These are phyloP conservation scores for Cladosporium sphaerospermum DNA, from an alignment of 2,329 filamentous ascomycete genomes.

Conservation along the genomic window DNA sequence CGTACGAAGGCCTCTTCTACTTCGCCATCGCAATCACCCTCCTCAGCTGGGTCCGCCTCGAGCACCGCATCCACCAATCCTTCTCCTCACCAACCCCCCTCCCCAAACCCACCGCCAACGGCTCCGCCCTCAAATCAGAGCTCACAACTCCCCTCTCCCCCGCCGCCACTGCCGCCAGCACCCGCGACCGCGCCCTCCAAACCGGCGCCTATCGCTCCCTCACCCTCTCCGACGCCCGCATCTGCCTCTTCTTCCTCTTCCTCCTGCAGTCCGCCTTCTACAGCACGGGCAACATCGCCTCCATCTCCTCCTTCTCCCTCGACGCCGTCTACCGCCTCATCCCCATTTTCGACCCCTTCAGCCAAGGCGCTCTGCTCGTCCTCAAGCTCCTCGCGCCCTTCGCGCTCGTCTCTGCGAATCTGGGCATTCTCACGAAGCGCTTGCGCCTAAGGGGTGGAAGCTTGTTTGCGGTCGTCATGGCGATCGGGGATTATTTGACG, in stretches of 20 bases:
- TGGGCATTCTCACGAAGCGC: conserved; percentile 84
- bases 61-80: conserved; percentile 62
- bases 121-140: conserved; percentile 14
- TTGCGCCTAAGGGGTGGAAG: conserved; percentile 80
- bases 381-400: conserved; percentile 92
- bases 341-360: conserved; percentile 89
- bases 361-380: conserved; percentile 77
- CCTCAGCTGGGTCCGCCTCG: conserved; percentile 84
- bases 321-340: conserved; percentile 83
- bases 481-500: conserved; percentile 82
- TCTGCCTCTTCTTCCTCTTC: conserved; percentile 91
- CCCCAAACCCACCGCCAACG: conserved; percentile 18
- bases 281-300: conserved; percentile 92
- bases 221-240: conserved; percentile 74
- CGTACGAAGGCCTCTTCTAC: conserved; percentile 95
- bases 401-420: conserved; percentile 80
- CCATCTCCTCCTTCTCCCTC: conserved; percentile 84
- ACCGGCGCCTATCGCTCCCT: conserved; percentile 56
- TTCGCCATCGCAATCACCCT: conserved; percentile 78
- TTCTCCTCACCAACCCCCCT: conserved; percentile 14
- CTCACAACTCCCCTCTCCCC: conserved; percentile 28
- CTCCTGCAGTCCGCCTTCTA: conserved; percentile 95
- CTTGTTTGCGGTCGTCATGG: conserved; percentile 92
- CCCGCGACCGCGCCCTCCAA: conserved; percentile 27
- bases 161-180: conserved; percentile 30